Percentiles rank a stretch among this genome's conserved stretches.
These are phyloP conservation scores for Debaryomyces robertsiae DNA, from an alignment of 1,139 yeast genomes.

Conservation along the genomic window DNA sequence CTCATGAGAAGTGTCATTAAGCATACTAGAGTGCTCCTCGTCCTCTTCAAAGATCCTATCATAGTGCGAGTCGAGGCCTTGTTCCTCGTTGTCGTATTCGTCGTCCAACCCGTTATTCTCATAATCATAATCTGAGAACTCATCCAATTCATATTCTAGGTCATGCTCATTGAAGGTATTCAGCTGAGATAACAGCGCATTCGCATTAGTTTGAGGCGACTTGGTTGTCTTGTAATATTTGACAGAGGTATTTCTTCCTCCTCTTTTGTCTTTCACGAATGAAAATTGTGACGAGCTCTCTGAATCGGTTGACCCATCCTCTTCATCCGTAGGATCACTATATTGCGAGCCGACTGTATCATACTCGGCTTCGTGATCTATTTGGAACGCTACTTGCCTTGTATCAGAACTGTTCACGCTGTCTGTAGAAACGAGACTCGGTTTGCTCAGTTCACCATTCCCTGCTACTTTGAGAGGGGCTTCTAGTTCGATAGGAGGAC, in stretches of 20 bases:
- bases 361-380: conserved; percentile 9
- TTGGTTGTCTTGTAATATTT: conserved; percentile 54
- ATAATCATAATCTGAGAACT: conserved; percentile 44
- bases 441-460: conserved; percentile 13
- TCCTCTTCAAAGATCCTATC: conserved; percentile 26
- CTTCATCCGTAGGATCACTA: conserved; percentile 8
- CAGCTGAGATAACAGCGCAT: conserved; percentile 12
- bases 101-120: conserved; percentile 55
- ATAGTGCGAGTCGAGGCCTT: conserved; percentile 46
- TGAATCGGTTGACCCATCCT: conserved; percentile 27
- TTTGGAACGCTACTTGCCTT: conserved; percentile 22
- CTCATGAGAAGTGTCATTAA: background rate
- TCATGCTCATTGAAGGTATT: conserved; percentile 33
- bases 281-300: conserved; percentile 55
- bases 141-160: conserved; percentile 39
- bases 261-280: conserved; percentile 54
- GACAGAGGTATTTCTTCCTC: conserved; percentile 64
- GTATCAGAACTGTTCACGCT: conserved; percentile 20
- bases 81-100: conserved; percentile 45
- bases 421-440: conserved; percentile 19
- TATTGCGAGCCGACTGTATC: background rate
- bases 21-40: background rate
- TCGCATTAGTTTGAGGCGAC: conserved; percentile 9
- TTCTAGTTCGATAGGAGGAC: conserved; percentile 11
- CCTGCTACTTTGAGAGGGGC: conserved; percentile 12